A percentile compares a stretch with the other conserved stretches of the same genome.
Conservation (phyloP, 78 protist species). For the Dictyostelium intermedium region DNA sequence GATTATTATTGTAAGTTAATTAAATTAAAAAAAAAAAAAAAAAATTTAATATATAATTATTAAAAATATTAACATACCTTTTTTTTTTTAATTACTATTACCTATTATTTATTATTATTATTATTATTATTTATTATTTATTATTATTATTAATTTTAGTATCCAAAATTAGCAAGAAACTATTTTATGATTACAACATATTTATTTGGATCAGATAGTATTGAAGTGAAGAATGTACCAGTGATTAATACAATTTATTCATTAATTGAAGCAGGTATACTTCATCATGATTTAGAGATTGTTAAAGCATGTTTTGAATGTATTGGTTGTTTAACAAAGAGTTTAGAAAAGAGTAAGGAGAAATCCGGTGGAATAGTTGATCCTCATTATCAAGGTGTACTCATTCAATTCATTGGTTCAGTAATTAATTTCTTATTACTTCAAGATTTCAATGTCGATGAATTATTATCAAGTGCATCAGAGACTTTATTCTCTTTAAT, state of each 20-base stretch:
- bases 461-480: slow-evolving; percentile 23
- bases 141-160: too few relatives aligned
- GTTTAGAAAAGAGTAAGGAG: not conserved
- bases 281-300: slow-evolving; percentile 63
- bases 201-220: not conserved
- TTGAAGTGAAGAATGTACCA: slow-evolving; percentile 35
- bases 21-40: too few relatives aligned
- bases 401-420: slow-evolving; percentile 37
- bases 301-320: slow-evolving; percentile 39
- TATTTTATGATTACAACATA: slow-evolving; percentile 17
- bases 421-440: slow-evolving; percentile 47
- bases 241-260: not conserved
- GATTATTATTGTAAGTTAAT: too few relatives aligned
- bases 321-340: not conserved
- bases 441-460: slow-evolving; percentile 66
- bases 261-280: slow-evolving; percentile 46
- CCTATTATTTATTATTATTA: too few relatives aligned
- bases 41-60: too few relatives aligned
- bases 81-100: too few relatives aligned
- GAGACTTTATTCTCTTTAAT: slow-evolving; percentile 30
- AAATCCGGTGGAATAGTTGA: not conserved
- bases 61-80: not conserved
- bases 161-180: slow-evolving; percentile 39
- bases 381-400: not conserved
- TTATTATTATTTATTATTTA: too few relatives aligned